Evolutionary conservation across 2,329 filamentous ascomycete species (phyloP).

Genomic region (Stemphylium vesicarium): DNA sequence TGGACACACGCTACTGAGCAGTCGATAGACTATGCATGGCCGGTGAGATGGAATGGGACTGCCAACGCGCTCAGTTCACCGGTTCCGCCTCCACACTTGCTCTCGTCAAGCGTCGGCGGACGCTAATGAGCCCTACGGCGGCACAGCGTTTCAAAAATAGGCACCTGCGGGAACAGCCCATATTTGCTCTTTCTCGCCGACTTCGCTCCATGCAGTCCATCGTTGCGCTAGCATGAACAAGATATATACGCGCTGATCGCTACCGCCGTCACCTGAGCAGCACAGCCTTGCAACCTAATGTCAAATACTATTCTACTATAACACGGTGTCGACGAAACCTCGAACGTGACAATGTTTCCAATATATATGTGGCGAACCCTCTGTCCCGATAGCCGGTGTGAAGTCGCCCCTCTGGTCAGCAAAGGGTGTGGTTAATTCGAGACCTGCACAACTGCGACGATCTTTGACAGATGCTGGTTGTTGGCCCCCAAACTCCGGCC

Average conservation of each 20-base stretch:
- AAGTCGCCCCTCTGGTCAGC: too few relatives aligned
- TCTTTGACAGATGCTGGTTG: background rate
- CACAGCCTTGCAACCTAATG: slow-evolving; percentile 21
- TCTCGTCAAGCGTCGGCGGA: background rate
- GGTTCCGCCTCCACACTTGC: background rate
- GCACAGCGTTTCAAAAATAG: slow-evolving; percentile 11
- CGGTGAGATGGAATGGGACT: slow-evolving; percentile 25
- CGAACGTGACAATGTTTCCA: too few relatives aligned
- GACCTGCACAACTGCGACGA: too few relatives aligned
- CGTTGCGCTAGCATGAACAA: slow-evolving; percentile 10
- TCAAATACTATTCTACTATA: background rate
- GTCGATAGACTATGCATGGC: slow-evolving; percentile 24
- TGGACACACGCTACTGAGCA: slow-evolving; percentile 48
- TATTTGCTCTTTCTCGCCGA: background rate
- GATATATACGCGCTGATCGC: slow-evolving; percentile 16
- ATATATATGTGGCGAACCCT: background rate
- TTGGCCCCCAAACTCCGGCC: slow-evolving; percentile 12
- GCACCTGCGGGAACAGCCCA: slow-evolving; percentile 5
- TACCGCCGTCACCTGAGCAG: slow-evolving; percentile 4
- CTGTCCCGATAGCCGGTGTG: background rate
- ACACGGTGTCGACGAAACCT: background rate
- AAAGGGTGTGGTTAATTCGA: too few relatives aligned
- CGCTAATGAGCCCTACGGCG: slow-evolving; percentile 3
- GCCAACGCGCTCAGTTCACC: slow-evolving; percentile 3
- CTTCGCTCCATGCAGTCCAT: background rate